Evolutionary conservation across 352 stramenopile species (phyloP).

Genomic region (Phytophthora syringae): DNA sequence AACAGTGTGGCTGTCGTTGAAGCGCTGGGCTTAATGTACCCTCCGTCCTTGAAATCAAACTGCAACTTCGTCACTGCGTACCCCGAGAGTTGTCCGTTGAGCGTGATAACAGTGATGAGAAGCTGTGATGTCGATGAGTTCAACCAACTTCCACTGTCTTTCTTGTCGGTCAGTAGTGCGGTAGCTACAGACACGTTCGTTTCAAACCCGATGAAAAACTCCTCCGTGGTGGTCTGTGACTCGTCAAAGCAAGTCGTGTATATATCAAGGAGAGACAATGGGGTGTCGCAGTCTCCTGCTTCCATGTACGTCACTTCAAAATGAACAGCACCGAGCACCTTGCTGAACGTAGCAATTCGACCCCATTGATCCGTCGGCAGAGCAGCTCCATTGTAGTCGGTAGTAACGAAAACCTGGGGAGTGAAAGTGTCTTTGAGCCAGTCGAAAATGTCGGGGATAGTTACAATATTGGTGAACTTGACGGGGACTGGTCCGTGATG

Average conservation of each 20-base stretch:
- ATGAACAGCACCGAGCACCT: constrained; percentile 44
- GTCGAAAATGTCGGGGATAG: constrained; percentile 43
- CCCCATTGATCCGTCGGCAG: constrained; percentile 36
- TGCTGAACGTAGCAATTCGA: constrained; percentile 45
- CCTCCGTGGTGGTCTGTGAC: constrained; percentile 15
- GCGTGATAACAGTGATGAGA: constrained; percentile 49
- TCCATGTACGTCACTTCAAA: constrained; percentile 34
- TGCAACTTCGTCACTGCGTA: constrained; percentile 45
- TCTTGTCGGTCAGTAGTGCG: constrained; percentile 25
- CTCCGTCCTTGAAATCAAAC: constrained; percentile 46
- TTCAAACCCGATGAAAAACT: constrained; percentile 41
- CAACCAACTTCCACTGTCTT: constrained; percentile 40
- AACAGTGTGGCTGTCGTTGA: constrained; percentile 34
- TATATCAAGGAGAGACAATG: constrained; percentile 34
- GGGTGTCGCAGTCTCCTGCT: constrained; percentile 24
- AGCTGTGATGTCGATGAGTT: constrained; percentile 40
- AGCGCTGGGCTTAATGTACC: constrained; percentile 35
- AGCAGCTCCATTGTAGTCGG: constrained; percentile 46
- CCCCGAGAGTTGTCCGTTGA: constrained; percentile 50
- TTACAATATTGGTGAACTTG: constrained; percentile 55
- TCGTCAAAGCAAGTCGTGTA: constrained; percentile 49
- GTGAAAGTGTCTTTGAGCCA: constrained; percentile 56
- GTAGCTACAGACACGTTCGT: constrained; percentile 34
- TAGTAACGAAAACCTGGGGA: constrained; percentile 51
- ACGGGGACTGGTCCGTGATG: constrained; percentile 45